Base-by-base conservation (phyloP, 768 basidiomycete genomes). In the Calocybe cyanea region DNA sequence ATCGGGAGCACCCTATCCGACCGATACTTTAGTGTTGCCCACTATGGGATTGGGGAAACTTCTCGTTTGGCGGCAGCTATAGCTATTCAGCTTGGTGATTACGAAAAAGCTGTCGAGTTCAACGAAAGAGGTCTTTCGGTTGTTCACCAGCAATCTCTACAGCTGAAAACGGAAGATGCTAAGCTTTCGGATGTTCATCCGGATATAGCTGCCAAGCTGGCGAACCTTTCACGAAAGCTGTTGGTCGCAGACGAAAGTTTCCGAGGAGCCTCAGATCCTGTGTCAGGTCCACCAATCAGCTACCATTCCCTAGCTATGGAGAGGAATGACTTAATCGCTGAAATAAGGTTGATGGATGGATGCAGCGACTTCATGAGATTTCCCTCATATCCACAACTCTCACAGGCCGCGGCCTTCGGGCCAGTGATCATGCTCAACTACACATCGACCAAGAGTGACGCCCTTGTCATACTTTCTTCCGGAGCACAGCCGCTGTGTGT, bases 361-460 rank as follows among this genome's bases (percentile, higher is more conserved):
- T 28, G 5, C 11, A 11, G 25, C 11, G 25, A 28, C 25, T 28
- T 28, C 11, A 28, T 28, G 25, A 11, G 5, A 28, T 28, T 11
- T 11, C 25, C 43, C 2, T 36, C 51, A 4, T 66, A 62, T 30
- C 21, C 50, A 2, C 51, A 62, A 10, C 55, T 72, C 9, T 58
- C 48, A 3, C 44, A 50, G 41, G 66, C 56, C 1, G 57, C 64
- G 1, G 40, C 21, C 1, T 55, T 60, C 4, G 70, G 71, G 1
- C 69, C 70, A 2, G 60, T 72, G 24, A 38, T 72, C 38, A 24
- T 70, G 7, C 51, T 71, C 30, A 71, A 66, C 25, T 56, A 60
- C 14, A 55, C 57, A 30, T n/a, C 43, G 25, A 46, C n/a, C 10
- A 41, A 56, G 2, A 61, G 51, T 17, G 48, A 56, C 35, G 47